Evolutionary conservation across 2,329 filamentous ascomycete genomes (phyloP), one percentile per base, ranked within the genome.

Genomic region (Diaporthe eres): DNA sequence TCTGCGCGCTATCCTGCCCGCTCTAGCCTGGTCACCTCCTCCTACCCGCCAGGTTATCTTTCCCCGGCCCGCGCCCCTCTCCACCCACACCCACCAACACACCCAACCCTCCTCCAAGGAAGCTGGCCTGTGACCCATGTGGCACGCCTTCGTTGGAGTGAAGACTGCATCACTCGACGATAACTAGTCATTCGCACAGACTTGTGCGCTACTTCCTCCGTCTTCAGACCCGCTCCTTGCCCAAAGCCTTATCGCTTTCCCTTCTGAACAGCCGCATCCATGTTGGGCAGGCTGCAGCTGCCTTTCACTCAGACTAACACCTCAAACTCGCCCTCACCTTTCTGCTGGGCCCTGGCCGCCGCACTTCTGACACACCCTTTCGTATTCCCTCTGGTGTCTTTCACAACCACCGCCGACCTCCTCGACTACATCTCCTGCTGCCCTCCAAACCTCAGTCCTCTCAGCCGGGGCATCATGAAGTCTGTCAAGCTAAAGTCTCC

Each of bases 381-480:
- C 57, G 49, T 76, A 9, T 74, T 61, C 28, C 71, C 71, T 55
- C 71, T 77, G n/a, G 57, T 72, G 19, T 74, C 73, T 1, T 71
- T 75, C 37, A 60, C 74, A 53, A n/a, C 57, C 61, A 73, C 63
- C 22, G 55, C 70, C 39, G 44, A 47, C 51, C 47, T 75, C 65
- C 47, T 77, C 17, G n/a, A 74, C 61, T 77, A 51, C 71, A 9
- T 63, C 12, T 58, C 49, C 22, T 60, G 31, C 49, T 55, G 37
- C 39, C 57, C 55, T n/a, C 34, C 34, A 28, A 19, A 22, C 17
- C 58, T 63, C 17, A 22, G 47, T 65, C 47, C 49, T 49, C 49
- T 63, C n/a, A 63, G 39, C 63, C 49, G 65, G 49, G 19, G n/a
- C 60, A 74, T 39, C 70, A 77, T 77, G 76, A 75, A 73, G 74